phyloP scores from a whole-genome alignment of 148 eudicot genomes.

The Gaultheria prostrata region DNA sequence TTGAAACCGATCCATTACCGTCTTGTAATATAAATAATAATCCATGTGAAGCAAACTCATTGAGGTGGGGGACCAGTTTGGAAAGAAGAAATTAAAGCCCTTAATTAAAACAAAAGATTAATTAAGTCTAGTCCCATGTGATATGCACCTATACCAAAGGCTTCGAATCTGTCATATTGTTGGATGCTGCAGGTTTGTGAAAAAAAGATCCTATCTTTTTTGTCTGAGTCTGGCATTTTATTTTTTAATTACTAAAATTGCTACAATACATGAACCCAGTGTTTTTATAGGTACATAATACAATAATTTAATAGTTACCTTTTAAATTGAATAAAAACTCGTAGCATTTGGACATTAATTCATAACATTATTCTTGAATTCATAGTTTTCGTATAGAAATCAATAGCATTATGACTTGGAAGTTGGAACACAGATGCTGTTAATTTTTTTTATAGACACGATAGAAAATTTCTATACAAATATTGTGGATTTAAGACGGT shows the following conservation, averaged over 20 bases:
- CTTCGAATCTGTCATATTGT: conserved; percentile 1
- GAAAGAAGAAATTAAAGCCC: neutral
- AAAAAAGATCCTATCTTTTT: conserved; percentile 1
- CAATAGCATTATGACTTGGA: neutral
- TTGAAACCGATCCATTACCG: conserved; percentile 12
- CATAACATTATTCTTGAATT: neutral
- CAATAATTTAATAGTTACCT: neutral
- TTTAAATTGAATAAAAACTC: neutral
- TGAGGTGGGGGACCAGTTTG: conserved; percentile 9
- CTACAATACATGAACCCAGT: neutral
- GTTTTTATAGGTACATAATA: too few species aligned
- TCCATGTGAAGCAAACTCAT: neutral
- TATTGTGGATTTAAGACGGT: neutral
- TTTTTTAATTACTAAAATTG: neutral
- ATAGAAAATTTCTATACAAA: neutral
- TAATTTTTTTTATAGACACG: neutral
- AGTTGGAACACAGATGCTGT: neutral
- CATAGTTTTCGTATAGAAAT: neutral
- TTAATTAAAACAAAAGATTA: neutral
- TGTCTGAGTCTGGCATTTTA: neutral
- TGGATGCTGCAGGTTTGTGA: neutral
- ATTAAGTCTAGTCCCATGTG: conserved; percentile 16
- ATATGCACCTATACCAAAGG: conserved; percentile 5
- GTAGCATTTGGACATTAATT: neutral
- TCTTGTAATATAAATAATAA: neutral